Conservation (phyloP, 2,329 filamentous ascomycete genomes). For the Diatrype stigma region DNA sequence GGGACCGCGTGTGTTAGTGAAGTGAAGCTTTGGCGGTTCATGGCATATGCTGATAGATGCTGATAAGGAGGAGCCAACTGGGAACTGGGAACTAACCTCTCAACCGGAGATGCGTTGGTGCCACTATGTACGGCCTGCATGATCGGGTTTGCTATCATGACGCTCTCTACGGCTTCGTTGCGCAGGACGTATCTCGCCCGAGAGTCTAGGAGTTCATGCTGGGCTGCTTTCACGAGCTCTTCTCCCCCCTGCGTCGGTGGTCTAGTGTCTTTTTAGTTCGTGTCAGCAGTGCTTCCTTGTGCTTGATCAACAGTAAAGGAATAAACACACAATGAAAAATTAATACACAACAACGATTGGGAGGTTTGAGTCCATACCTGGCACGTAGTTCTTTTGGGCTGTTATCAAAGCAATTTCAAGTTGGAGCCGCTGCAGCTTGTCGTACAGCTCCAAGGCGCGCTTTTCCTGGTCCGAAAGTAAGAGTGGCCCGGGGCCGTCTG, state of each 20-base stretch:
- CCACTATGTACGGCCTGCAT: constrained; percentile 73
- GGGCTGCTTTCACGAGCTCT: constrained; percentile 45
- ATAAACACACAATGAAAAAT: too few species aligned
- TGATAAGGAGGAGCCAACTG: neutral
- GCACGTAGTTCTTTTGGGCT: constrained; percentile 37
- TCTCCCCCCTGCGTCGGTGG: constrained; percentile 24
- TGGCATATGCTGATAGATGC: neutral
- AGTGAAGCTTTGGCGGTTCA: neutral
- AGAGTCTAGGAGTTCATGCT: constrained; percentile 65
- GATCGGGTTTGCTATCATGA: constrained; percentile 69
- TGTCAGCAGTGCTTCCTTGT: constrained; percentile 2
- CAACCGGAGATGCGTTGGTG: constrained; percentile 58
- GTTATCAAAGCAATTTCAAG: constrained; percentile 66
- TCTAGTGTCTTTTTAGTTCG: constrained; percentile 39
- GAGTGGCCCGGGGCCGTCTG: constrained; percentile 31
- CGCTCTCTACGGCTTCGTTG: constrained; percentile 63
- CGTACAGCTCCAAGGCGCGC: constrained; percentile 64
- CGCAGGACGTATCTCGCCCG: constrained; percentile 66
- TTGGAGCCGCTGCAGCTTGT: constrained; percentile 66
- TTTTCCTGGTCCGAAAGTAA: constrained; percentile 63
- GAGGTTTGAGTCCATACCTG: constrained; percentile 25
- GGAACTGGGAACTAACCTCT: constrained; percentile 54
- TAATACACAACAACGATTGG: neutral
- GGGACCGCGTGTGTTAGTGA: constrained; percentile 2
- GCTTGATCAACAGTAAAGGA: neutral